Conservation (phyloP, 2,329 filamentous ascomycete species). For the Raffaelea albimanens region DNA sequence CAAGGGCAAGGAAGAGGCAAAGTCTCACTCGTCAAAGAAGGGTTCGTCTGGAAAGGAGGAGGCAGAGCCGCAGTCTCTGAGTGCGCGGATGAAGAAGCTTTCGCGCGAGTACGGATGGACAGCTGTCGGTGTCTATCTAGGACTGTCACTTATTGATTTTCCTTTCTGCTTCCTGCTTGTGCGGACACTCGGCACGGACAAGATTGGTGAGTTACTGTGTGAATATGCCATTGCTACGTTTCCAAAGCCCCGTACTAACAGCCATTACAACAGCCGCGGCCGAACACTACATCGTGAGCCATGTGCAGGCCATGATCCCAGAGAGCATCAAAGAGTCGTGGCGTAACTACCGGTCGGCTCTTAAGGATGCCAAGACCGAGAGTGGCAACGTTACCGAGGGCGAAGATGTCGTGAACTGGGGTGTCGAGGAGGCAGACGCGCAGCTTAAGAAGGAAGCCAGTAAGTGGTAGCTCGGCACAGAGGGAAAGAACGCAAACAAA, state of each 20-base stretch:
- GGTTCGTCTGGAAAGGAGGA: neutral
- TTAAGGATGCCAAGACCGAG: slow-evolving; percentile 35
- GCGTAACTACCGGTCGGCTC: slow-evolving; percentile 37
- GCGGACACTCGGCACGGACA: slow-evolving; percentile 70
- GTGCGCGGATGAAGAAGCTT: slow-evolving; percentile 68
- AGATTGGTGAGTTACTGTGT: slow-evolving; percentile 54
- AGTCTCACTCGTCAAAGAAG: slow-evolving; percentile 4
- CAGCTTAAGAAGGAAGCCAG: slow-evolving; percentile 59
- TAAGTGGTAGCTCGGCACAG: slow-evolving; percentile 49
- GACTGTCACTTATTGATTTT: slow-evolving; percentile 77
- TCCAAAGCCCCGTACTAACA: slow-evolving; percentile 1
- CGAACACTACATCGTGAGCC: slow-evolving; percentile 59
- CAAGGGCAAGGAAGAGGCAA: neutral
- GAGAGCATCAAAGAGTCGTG: slow-evolving; percentile 45
- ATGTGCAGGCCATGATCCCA: slow-evolving; percentile 49
- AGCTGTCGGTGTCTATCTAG: slow-evolving; percentile 82
- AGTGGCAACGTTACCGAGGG: slow-evolving; percentile 34
- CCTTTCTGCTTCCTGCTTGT: slow-evolving; percentile 93
- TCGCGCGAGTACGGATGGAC: slow-evolving; percentile 92
- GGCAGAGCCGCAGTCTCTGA: slow-evolving; percentile 41
- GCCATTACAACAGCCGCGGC: slow-evolving; percentile 34
- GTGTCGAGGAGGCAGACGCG: slow-evolving; percentile 54
- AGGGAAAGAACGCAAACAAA: too few species aligned
- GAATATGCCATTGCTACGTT: neutral
- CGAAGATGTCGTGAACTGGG: slow-evolving; percentile 42